Evolutionary conservation across 2,329 filamentous ascomycete species (phyloP).

Genomic region (Penicillium oxalicum): DNA sequence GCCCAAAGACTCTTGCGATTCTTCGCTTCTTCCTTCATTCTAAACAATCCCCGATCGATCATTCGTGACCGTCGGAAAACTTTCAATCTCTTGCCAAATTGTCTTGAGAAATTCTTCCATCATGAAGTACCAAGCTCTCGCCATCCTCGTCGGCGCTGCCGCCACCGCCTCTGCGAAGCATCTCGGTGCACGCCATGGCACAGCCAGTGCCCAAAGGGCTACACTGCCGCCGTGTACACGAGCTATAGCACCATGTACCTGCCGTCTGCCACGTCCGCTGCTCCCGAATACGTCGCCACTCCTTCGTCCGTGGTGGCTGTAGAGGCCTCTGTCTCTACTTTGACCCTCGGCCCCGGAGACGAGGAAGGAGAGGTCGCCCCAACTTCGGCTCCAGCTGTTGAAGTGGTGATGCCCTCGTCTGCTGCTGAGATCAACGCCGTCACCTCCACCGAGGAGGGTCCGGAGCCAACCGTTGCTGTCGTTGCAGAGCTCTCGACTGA

Average conservation of each 20-base stretch:
- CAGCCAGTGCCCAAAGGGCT: constrained; percentile 23
- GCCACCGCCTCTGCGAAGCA: constrained; percentile 23
- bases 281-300: constrained; percentile 13
- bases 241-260: constrained; percentile 23
- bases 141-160: constrained; percentile 21
- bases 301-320: constrained; percentile 1
- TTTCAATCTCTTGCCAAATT: not conserved
- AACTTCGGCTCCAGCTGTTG: not conserved
- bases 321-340: constrained; percentile 4
- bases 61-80: not conserved
- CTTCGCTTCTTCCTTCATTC: not conserved
- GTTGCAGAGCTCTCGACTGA: constrained; percentile 6
- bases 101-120: not conserved
- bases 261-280: constrained; percentile 10
- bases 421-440: constrained; percentile 4
- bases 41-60: constrained; percentile 3
- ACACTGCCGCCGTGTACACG: constrained; percentile 19
- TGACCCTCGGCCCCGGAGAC: not conserved
- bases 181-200: constrained; percentile 11
- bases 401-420: constrained; percentile 1
- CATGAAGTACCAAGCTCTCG: constrained; percentile 26
- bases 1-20: no score
- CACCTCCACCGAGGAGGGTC: not conserved
- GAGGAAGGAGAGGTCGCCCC: constrained; percentile 1
- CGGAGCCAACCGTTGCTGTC: not conserved